A percentile compares a stretch with the other conserved stretches of the same genome.
Evolutionary conservation across 176 grass and related monocot genomes (phyloP).

Genomic region (Puccinellia tenuiflora): DNA sequence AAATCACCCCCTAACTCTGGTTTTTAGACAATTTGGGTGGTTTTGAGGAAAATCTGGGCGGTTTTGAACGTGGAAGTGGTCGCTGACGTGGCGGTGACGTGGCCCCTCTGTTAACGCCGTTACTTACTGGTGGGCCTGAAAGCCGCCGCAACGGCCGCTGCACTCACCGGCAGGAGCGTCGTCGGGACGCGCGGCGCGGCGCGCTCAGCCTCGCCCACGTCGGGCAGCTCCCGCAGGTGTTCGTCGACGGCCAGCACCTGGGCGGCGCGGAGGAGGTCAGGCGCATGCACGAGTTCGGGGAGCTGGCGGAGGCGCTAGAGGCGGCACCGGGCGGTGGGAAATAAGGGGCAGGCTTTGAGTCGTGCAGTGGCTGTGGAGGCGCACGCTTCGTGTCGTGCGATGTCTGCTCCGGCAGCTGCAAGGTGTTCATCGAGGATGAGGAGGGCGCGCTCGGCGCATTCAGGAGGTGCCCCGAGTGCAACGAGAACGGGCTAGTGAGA

Average conservation of each 20-base stretch:
- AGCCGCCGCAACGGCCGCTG: too few species aligned
- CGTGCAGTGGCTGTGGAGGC: conserved; percentile 54
- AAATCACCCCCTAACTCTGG: too few species aligned
- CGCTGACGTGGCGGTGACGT: too few species aligned
- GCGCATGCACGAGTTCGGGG: conserved; percentile 65
- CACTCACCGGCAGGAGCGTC: too few species aligned
- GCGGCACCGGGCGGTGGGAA: not conserved
- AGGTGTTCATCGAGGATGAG: conserved; percentile 62
- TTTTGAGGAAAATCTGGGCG: too few species aligned
- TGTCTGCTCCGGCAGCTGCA: conserved; percentile 88
- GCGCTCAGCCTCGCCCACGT: too few species aligned
- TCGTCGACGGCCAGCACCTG: conserved; percentile 49
- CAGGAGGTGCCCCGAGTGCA: conserved; percentile 74
- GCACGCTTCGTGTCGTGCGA: conserved; percentile 67
- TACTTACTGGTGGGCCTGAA: too few species aligned
- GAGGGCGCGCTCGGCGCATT: too few species aligned
- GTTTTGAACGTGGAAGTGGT: too few species aligned
- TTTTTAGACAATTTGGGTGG: too few species aligned
- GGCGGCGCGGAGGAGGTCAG: conserved; percentile 64
- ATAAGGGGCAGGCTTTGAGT: not conserved
- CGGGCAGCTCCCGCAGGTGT: conserved; percentile 66
- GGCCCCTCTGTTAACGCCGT: too few species aligned
- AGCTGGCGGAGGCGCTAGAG: conserved; percentile 28
- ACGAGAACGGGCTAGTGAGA: conserved; percentile 86
- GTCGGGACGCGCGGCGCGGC: too few species aligned